Percentiles rank a stretch among this genome's conserved stretches.
Conservation (phyloP, 2,329 filamentous ascomycete species). For the Leptographium galeiforme region DNA sequence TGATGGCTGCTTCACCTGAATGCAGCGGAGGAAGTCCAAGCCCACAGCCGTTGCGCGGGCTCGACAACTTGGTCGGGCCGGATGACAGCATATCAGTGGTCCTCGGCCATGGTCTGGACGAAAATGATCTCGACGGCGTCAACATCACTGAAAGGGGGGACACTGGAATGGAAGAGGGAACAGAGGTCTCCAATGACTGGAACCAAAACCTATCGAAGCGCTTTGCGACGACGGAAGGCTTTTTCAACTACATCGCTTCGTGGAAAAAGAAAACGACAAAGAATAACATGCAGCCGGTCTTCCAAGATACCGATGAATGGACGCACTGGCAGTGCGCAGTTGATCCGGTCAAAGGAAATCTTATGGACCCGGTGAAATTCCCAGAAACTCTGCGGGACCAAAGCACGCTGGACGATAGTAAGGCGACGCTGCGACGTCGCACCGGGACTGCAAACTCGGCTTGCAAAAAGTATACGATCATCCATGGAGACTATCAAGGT, state of each 20-base stretch:
- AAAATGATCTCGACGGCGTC: neutral
- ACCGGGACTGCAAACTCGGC: neutral
- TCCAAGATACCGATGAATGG: neutral
- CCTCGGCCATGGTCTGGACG: neutral
- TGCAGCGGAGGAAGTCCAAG: neutral
- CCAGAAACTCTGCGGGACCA: slow-evolving; percentile 16
- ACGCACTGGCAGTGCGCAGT: slow-evolving; percentile 20
- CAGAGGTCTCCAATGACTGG: neutral
- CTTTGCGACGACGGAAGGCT: neutral
- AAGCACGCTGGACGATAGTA: neutral
- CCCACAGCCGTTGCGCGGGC: neutral
- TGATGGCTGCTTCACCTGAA: neutral
- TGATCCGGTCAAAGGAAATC: slow-evolving; percentile 21
- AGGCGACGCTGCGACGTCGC: neutral
- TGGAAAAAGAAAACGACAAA: neutral
- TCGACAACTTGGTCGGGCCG: neutral
- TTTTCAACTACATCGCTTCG: neutral
- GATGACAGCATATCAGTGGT: neutral
- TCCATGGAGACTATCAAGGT: neutral
- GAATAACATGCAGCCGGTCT: neutral
- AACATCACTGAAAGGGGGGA: neutral
- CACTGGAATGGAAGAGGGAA: neutral
- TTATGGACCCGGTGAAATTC: slow-evolving; percentile 20
- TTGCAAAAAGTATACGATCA: neutral
- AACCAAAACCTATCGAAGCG: neutral